phyloP scores from a whole-genome alignment of 345 rosid species.

The Cochlearia excelsa region DNA sequence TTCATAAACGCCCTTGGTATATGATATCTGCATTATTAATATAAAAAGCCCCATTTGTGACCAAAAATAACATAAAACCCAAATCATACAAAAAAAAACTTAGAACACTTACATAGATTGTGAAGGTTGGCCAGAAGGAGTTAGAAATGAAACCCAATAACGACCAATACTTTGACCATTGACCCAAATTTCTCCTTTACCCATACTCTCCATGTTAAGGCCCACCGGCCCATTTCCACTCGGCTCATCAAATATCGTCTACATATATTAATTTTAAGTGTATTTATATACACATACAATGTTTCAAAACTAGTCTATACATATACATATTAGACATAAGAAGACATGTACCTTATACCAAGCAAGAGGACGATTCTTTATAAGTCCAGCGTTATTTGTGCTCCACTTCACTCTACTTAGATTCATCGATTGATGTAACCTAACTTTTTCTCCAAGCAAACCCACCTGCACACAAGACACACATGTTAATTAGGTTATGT shows the following conservation, averaged over 20 bases:
- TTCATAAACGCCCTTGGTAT: conserved; percentile 72
- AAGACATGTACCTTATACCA: conserved; percentile 75
- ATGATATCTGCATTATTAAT: conserved; percentile 51
- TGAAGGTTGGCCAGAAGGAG: conserved; percentile 59
- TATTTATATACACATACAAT: background rate
- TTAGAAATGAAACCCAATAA: conserved; percentile 72
- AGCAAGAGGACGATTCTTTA: conserved; percentile 47
- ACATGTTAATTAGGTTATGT: conserved; percentile 6
- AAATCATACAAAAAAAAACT: too few species aligned
- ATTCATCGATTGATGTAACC: conserved; percentile 39
- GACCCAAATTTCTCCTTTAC: conserved; percentile 86
- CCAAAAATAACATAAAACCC: too few species aligned
- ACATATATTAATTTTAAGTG: conserved; percentile 14
- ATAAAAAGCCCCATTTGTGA: conserved; percentile 1
- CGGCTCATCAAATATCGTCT: conserved; percentile 63
- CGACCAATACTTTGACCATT: conserved; percentile 86
- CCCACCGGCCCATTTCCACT: conserved; percentile 51
- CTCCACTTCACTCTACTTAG: conserved; percentile 51
- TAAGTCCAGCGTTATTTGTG: conserved; percentile 27
- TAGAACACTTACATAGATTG: conserved; percentile 53
- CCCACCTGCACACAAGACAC: conserved; percentile 49
- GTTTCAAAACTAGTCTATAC: background rate
- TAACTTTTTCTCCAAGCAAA: conserved; percentile 59
- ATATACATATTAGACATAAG: background rate
- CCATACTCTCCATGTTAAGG: conserved; percentile 62